Conservation (phyloP, 352 stramenopile species). For the Globisporangium iwayamae region DNA sequence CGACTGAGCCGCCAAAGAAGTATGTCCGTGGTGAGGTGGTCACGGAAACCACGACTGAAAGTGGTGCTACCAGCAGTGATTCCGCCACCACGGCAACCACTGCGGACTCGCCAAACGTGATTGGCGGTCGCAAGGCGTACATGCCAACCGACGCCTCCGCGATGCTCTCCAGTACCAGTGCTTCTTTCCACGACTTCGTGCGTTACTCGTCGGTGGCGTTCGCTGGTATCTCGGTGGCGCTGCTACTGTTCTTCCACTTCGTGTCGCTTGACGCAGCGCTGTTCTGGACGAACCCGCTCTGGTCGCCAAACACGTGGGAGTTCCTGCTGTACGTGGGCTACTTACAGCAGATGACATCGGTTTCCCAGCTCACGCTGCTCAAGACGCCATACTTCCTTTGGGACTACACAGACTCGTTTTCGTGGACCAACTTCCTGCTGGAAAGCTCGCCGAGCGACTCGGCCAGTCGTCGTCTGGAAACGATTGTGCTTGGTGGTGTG, state of each 20-base stretch:
- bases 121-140: constrained; percentile 50
- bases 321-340: constrained; percentile 61
- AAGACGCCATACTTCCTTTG: constrained; percentile 63
- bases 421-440: constrained; percentile 54
- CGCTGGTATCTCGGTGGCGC: constrained; percentile 56
- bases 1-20: constrained; percentile 30
- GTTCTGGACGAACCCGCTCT: constrained; percentile 43
- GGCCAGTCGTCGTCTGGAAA: constrained; percentile 38
- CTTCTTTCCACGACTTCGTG: constrained; percentile 52
- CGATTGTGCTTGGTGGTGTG: constrained; percentile 46
- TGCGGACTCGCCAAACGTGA: constrained; percentile 36
- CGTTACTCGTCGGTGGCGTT: constrained; percentile 46
- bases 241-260: constrained; percentile 65
- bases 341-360: constrained; percentile 62
- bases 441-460: constrained; percentile 9
- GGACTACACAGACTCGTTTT: constrained; percentile 68
- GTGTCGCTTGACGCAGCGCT: constrained; percentile 40
- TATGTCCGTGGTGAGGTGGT: constrained; percentile 42
- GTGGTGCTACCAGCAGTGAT: constrained; percentile 11
- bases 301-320: constrained; percentile 77
- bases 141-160: constrained; percentile 43
- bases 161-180: constrained; percentile 39
- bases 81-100: constrained; percentile 14
- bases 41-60: constrained; percentile 2
- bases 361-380: constrained; percentile 53